These are phyloP conservation scores for Neurospora cerealis DNA, from an alignment of 495 filamentous ascomycete species.

Conservation along the genomic window DNA sequence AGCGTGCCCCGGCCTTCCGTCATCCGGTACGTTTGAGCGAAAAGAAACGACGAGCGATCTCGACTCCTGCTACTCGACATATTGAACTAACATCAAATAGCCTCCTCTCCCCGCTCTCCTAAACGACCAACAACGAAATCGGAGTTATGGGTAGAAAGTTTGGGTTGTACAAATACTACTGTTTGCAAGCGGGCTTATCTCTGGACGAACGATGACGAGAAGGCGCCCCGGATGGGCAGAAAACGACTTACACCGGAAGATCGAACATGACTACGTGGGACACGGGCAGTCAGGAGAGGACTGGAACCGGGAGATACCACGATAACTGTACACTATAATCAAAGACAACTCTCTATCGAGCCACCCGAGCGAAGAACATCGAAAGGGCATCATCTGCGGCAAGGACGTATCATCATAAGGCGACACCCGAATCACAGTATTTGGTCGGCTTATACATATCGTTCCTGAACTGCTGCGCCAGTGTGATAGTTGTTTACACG, in stretches of 20 bases:
- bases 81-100: conserved; percentile 26
- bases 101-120: conserved; percentile 65
- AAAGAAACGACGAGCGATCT: neutral
- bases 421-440: neutral
- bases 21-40: conserved; percentile 58
- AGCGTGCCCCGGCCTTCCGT: conserved; percentile 87
- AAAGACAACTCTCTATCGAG: conserved; percentile 2
- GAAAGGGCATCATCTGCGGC: neutral
- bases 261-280: neutral
- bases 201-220: neutral
- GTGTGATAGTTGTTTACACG: neutral
- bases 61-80: neutral
- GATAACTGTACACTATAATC: conserved; percentile 20
- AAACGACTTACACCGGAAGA: neutral
- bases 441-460: neutral
- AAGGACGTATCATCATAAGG: neutral
- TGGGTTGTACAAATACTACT: conserved; percentile 14
- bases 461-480: neutral
- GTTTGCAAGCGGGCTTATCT: neutral
- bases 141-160: neutral
- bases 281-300: neutral
- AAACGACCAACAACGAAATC: conserved; percentile 7
- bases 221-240: neutral
- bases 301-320: conserved; percentile 2
- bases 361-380: neutral